Conservation (phyloP, 352 stramenopile genomes). For the Aphanomyces invadans region DNA sequence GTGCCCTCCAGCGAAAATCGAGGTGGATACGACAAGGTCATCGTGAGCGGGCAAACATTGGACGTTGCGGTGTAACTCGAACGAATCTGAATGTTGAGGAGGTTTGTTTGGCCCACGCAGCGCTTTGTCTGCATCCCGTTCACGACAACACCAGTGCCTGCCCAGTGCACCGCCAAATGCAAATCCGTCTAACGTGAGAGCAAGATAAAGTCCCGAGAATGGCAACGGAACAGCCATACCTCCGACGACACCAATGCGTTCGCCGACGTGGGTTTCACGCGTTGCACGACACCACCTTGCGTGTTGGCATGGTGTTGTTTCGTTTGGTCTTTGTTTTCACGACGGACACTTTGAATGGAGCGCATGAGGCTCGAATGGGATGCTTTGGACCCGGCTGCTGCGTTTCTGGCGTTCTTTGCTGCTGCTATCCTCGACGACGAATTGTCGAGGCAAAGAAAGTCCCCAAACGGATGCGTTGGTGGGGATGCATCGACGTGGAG, state of each 20-base stretch:
- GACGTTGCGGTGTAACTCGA: conserved; percentile 32
- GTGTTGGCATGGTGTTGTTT: conserved; percentile 2
- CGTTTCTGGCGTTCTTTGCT: conserved; percentile 29
- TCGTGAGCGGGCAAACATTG: conserved; percentile 53
- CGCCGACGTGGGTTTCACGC: conserved; percentile 48
- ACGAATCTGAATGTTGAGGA: conserved; percentile 54
- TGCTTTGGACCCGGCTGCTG: conserved; percentile 23
- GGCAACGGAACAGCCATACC: not conserved
- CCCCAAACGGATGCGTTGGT: conserved; percentile 37
- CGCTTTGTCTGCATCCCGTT: conserved; percentile 12
- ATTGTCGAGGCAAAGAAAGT: conserved; percentile 73
- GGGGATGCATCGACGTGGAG: conserved; percentile 22
- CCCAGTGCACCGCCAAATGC: conserved; percentile 24
- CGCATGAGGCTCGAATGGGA: conserved; percentile 33
- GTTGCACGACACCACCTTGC: not conserved
- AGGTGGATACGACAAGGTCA: conserved; percentile 54
- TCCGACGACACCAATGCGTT: conserved; percentile 28
- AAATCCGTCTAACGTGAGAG: conserved; percentile 12
- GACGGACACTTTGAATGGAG: conserved; percentile 78
- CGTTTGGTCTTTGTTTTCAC: conserved; percentile 63
- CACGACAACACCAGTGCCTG: conserved; percentile 5
- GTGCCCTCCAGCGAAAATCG: conserved; percentile 30
- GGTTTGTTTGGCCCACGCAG: conserved; percentile 50
- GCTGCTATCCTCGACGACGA: conserved; percentile 24
- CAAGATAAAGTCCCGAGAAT: not conserved